Evolutionary conservation across 495 filamentous ascomycete species (phyloP).

Genomic region (Penicillium malachiteum): DNA sequence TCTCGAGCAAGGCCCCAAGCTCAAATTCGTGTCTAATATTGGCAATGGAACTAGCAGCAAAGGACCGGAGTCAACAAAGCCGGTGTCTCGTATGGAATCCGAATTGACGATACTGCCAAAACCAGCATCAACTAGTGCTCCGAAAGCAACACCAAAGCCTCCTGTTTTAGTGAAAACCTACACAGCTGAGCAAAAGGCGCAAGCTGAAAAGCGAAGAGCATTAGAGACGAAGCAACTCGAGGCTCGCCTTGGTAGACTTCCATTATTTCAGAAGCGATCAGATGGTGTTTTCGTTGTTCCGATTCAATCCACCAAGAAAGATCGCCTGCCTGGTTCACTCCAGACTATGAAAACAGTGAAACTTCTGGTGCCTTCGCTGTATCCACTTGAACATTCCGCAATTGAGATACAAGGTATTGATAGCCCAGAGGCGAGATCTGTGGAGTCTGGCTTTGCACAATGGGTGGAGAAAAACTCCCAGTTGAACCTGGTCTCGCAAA

Average conservation of each 20-base stretch:
- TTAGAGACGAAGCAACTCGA: slow-evolving; percentile 73
- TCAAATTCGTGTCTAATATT: slow-evolving; percentile 72
- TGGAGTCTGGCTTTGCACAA: slow-evolving; percentile 64
- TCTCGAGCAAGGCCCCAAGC: slow-evolving; percentile 69
- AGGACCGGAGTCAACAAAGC: slow-evolving; percentile 28
- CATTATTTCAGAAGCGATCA: slow-evolving; percentile 65
- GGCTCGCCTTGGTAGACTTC: slow-evolving; percentile 68
- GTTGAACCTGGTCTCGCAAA: slow-evolving; percentile 65
- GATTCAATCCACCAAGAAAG: slow-evolving; percentile 63
- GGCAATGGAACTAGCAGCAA: slow-evolving; percentile 10
- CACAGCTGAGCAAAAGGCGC: slow-evolving; percentile 54
- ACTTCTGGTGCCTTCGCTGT: slow-evolving; percentile 68
- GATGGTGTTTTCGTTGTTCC: slow-evolving; percentile 72
- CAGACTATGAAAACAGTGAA: slow-evolving; percentile 63
- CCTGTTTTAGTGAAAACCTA: slow-evolving; percentile 42
- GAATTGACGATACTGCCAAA: slow-evolving; percentile 1
- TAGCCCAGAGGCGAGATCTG: slow-evolving; percentile 54
- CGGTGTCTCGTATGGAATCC: neutral
- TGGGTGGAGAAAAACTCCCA: slow-evolving; percentile 57
- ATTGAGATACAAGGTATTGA: slow-evolving; percentile 65
- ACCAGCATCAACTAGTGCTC: neutral
- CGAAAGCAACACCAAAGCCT: slow-evolving; percentile 5
- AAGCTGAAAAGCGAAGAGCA: slow-evolving; percentile 63
- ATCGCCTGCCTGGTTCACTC: slow-evolving; percentile 61
- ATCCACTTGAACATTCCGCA: slow-evolving; percentile 68